A percentile compares a stretch with the other conserved stretches of the same genome.
These are phyloP conservation scores for Boeremia lycopersici DNA, from an alignment of 2,329 filamentous ascomycete species.

Conservation along the genomic window DNA sequence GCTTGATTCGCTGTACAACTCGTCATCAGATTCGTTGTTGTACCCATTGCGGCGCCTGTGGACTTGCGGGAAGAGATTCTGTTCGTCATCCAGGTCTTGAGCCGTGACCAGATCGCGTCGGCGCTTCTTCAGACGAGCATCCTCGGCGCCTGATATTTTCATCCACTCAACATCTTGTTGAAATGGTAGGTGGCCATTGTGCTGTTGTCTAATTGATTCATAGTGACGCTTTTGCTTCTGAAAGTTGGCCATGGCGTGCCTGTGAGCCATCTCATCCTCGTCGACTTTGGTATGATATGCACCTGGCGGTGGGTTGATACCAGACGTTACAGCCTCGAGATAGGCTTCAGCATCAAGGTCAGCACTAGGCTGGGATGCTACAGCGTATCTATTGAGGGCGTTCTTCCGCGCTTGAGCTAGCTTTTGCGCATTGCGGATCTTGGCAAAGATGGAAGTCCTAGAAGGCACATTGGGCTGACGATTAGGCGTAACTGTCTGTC, in stretches of 20 bases:
- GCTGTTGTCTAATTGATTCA: constrained; percentile 22
- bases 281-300: neutral
- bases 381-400: neutral
- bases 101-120: constrained; percentile 21
- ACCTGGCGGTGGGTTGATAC: constrained; percentile 2
- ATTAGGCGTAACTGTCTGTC: neutral
- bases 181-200: constrained; percentile 28
- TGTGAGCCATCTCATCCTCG: constrained; percentile 18
- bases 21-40: constrained; percentile 16
- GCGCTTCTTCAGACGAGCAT: constrained; percentile 23
- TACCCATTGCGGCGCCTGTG: neutral
- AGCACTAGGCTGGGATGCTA: neutral
- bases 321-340: constrained; percentile 19
- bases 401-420: constrained; percentile 9
- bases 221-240: constrained; percentile 28
- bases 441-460: constrained; percentile 3
- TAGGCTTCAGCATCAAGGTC: constrained; percentile 18
- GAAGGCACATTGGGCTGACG: neutral
- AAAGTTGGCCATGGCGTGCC: constrained; percentile 22
- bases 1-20: constrained; percentile 3
- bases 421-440: constrained; percentile 21
- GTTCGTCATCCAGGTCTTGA: constrained; percentile 14
- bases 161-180: constrained; percentile 39
- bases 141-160: constrained; percentile 29
- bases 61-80: constrained; percentile 20